A percentile compares a stretch with the other conserved stretches of the same genome.
Evolutionary conservation across 352 stramenopile genomes (phyloP).

Genomic region (Pythium brachiatum): DNA sequence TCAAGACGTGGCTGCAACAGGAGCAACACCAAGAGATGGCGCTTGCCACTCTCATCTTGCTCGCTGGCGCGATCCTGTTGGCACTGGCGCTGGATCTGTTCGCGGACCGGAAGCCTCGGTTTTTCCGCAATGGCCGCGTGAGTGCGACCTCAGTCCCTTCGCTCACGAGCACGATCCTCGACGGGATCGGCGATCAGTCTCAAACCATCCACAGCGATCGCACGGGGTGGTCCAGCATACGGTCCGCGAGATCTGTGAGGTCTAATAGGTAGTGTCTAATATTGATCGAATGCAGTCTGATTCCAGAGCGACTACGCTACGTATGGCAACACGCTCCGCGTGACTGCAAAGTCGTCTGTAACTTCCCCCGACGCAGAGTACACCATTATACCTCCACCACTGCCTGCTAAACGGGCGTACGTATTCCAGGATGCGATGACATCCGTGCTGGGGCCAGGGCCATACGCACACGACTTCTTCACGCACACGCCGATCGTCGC

Average conservation of each 20-base stretch:
- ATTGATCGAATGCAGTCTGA: not conserved
- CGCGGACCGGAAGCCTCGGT: slow-evolving; percentile 25
- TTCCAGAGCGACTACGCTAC: not conserved
- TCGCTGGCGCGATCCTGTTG: slow-evolving; percentile 28
- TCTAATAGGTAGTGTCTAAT: slow-evolving; percentile 3
- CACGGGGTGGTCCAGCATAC: slow-evolving; percentile 8
- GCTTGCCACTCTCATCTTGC: slow-evolving; percentile 29
- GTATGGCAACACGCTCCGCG: slow-evolving; percentile 39
- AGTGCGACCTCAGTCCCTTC: slow-evolving; percentile 16
- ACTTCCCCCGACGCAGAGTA: slow-evolving; percentile 65
- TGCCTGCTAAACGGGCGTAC: slow-evolving; percentile 31
- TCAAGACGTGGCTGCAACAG: slow-evolving; percentile 28
- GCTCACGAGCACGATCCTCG: slow-evolving; percentile 29
- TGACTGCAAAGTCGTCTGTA: slow-evolving; percentile 44
- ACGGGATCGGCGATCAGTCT: slow-evolving; percentile 8
- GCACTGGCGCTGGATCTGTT: slow-evolving; percentile 32
- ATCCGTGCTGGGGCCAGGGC: slow-evolving; percentile 49
- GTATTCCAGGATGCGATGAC: slow-evolving; percentile 54
- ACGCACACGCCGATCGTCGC: slow-evolving; percentile 64
- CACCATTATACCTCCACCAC: slow-evolving; percentile 72
- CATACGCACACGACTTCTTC: slow-evolving; percentile 50
- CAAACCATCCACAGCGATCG: slow-evolving; percentile 3
- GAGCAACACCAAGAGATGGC: slow-evolving; percentile 29
- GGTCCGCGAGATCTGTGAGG: slow-evolving; percentile 8
- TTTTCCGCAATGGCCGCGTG: slow-evolving; percentile 12